A percentile compares a stretch with the other conserved stretches of the same genome.
phyloP scores from a whole-genome alignment of 768 basidiomycete genomes.

The Panaeolus papilionaceus region DNA sequence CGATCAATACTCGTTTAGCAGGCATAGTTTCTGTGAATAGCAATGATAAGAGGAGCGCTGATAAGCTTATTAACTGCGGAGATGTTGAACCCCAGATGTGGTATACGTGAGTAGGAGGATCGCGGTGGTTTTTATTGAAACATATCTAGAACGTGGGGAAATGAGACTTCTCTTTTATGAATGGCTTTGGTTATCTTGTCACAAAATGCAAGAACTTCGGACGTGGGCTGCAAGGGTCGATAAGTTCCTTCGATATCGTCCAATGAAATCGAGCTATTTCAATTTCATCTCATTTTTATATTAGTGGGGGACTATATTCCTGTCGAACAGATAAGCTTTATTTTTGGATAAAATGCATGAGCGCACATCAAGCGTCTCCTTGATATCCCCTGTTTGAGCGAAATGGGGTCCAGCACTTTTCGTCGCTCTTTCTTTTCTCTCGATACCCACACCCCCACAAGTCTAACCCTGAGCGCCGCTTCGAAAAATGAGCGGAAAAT shows the following conservation, averaged over 20 bases:
- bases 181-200: not conserved
- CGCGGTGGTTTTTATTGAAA: conserved; percentile 6
- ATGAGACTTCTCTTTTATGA: not conserved
- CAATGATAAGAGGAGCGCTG: conserved; percentile 1
- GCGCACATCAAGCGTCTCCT: not conserved
- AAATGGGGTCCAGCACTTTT: not conserved
- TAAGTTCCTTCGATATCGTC: conserved; percentile 2
- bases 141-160: not conserved
- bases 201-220: conserved; percentile 7
- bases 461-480: not conserved
- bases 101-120: not conserved
- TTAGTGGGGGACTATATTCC: not conserved
- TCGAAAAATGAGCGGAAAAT: not conserved
- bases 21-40: conserved; percentile 43
- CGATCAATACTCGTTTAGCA: conserved; percentile 57
- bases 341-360: conserved; percentile 5
- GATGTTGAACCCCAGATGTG: not conserved
- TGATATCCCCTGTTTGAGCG: not conserved
- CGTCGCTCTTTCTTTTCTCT: not conserved
- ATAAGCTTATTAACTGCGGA: not conserved
- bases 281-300: not conserved
- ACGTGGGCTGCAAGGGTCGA: not conserved
- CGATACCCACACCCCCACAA: not conserved
- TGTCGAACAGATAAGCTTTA: conserved; percentile 8
- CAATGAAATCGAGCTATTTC: not conserved